Conservation (phyloP, 257 asterid species). For the Eucommia ulmoides region DNA sequence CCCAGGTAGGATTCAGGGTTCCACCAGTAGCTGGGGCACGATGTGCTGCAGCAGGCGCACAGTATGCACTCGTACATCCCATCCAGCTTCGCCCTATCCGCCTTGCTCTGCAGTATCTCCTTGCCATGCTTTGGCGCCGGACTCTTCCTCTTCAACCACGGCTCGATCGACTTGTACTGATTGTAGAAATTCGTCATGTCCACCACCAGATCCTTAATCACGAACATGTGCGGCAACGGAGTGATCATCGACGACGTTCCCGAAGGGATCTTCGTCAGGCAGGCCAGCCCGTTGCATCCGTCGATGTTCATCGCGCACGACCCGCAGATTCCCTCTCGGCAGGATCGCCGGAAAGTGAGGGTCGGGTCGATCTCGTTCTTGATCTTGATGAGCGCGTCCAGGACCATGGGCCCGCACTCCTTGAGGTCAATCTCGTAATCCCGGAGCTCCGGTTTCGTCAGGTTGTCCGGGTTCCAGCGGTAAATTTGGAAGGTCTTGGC, state of each 20-base stretch:
- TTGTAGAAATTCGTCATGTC: conserved; percentile 92
- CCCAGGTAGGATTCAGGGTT: no score
- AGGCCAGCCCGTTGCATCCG: conserved; percentile 78
- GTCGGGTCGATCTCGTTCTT: conserved; percentile 86
- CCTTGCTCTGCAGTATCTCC: no score
- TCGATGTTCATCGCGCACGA: conserved; percentile 96
- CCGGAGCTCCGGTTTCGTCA: conserved; percentile 56
- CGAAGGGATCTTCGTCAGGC: conserved; percentile 61
- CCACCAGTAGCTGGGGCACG: no score
- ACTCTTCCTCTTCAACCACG: conserved; percentile 97
- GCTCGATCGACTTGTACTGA: conserved; percentile 92
- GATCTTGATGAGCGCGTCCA: conserved; percentile 84
- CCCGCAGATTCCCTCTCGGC: conserved; percentile 98
- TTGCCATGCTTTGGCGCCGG: no score
- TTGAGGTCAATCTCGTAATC: conserved; percentile 64
- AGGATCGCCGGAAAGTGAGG: conserved; percentile 81
- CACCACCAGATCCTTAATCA: conserved; percentile 89
- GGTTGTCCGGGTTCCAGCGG: conserved; percentile 84
- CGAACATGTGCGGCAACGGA: conserved; percentile 94
- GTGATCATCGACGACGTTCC: conserved; percentile 44
- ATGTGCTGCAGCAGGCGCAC: no score
- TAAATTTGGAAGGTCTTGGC: conserved; percentile 87
- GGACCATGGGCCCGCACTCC: conserved; percentile 89
- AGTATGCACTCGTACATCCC: no score
- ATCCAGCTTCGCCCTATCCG: no score